Evolutionary conservation across 1,284 basidiomycete species (phyloP).

Genomic region (Naganishia cerealis): DNA sequence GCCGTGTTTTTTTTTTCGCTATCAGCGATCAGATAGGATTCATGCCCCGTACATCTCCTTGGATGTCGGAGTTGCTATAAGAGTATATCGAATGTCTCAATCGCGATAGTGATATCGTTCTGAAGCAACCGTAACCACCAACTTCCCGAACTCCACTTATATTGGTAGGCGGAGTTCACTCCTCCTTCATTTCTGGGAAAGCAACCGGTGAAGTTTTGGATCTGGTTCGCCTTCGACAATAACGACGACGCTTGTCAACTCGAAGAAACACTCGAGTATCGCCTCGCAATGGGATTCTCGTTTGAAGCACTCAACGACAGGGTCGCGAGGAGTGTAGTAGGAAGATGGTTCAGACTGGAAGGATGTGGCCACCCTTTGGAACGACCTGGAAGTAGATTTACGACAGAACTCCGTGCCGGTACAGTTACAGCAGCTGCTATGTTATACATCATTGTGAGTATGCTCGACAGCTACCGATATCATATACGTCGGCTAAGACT

Average conservation of each 20-base stretch:
- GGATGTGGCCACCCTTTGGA: conserved; percentile 75
- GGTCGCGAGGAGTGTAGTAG: conserved; percentile 69
- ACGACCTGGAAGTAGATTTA: conserved; percentile 72
- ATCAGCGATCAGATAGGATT: conserved; percentile 25
- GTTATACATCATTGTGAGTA: conserved; percentile 44
- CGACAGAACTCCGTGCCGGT: conserved; percentile 78
- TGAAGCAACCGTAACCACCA: not conserved
- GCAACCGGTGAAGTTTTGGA: not conserved
- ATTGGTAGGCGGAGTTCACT: conserved; percentile 1
- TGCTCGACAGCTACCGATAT: conserved; percentile 32
- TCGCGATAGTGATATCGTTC: conserved; percentile 5
- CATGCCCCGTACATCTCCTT: conserved; percentile 14
- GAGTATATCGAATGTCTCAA: conserved; percentile 13
- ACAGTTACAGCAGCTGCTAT: conserved; percentile 73
- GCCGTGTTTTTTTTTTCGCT: conserved; percentile 17
- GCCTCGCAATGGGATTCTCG: conserved; percentile 24
- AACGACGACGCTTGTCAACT: not conserved
- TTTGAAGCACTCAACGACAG: conserved; percentile 46
- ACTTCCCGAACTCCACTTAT: not conserved
- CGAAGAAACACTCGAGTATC: no score
- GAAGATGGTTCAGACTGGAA: conserved; percentile 79
- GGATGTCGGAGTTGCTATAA: conserved; percentile 17
- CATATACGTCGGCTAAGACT: not conserved
- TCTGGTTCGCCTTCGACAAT: not conserved
- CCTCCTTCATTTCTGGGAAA: not conserved